Conservation (phyloP, 495 filamentous ascomycete species). For the Xylaria bambusicola region DNA sequence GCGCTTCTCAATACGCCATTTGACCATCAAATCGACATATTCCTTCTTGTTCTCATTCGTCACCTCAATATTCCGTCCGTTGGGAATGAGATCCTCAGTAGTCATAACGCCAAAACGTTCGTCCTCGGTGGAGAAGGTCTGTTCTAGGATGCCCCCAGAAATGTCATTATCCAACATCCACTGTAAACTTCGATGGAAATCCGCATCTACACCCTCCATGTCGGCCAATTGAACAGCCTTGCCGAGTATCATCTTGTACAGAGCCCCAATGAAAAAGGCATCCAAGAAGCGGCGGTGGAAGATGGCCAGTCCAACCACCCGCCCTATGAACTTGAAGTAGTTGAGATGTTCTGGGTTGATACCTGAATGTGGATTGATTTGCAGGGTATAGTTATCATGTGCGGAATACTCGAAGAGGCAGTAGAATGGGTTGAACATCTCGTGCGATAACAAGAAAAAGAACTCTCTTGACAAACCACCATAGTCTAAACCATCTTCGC, state of each 20-base stretch:
- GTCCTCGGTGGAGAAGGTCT: constrained; percentile 95
- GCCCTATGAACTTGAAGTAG: constrained; percentile 99
- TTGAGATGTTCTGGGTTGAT: constrained; percentile 99
- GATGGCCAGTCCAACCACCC: constrained; percentile 95
- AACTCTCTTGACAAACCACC: constrained; percentile 98
- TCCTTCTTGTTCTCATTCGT: constrained; percentile 96
- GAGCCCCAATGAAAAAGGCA: constrained; percentile 98
- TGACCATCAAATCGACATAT: constrained; percentile 94
- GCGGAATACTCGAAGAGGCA: constrained; percentile 99
- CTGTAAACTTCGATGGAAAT: constrained; percentile 90
- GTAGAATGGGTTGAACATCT: constrained; percentile 99
- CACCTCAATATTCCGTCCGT: constrained; percentile 88
- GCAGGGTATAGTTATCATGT: constrained; percentile 99
- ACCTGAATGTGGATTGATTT: constrained; percentile 99
- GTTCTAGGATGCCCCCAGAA: constrained; percentile 79
- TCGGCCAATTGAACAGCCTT: constrained; percentile 90
- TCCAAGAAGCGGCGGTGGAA: constrained; percentile 98
- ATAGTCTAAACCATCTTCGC: constrained; percentile 97
- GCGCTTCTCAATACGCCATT: constrained; percentile 98
- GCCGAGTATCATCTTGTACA: constrained; percentile 99
- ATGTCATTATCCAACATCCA: constrained; percentile 99
- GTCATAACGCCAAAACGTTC: constrained; percentile 93
- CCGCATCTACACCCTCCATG: constrained; percentile 99
- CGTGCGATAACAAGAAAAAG: constrained; percentile 99
- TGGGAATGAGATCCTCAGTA: constrained; percentile 89